phyloP scores from a whole-genome alignment of 257 asterid genomes.

The Primulina tabacum region DNA sequence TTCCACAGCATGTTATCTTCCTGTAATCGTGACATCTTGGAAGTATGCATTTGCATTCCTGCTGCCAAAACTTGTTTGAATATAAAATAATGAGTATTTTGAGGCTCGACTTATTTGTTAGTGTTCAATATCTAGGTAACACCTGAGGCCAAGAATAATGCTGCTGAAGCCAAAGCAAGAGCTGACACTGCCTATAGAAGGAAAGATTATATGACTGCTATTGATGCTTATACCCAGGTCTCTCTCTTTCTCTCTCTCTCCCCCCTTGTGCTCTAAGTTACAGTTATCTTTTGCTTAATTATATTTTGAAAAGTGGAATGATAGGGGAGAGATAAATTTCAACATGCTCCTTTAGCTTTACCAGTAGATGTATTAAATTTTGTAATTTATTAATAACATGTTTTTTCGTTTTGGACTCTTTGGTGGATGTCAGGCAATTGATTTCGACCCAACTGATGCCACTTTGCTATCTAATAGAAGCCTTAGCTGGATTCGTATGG shows the following conservation, averaged over 20 bases:
- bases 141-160: slow-evolving; percentile 75
- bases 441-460: slow-evolving; percentile 84
- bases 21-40: slow-evolving; percentile 5
- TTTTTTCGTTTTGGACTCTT: neutral
- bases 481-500: slow-evolving; percentile 83
- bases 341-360: too few relatives aligned
- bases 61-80: slow-evolving; percentile 14
- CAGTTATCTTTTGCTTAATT: too few relatives aligned
- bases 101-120: slow-evolving; percentile 5
- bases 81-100: neutral
- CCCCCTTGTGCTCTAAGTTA: too few relatives aligned
- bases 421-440: slow-evolving; percentile 69
- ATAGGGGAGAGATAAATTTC: too few relatives aligned
- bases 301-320: too few relatives aligned
- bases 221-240: slow-evolving; percentile 96
- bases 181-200: slow-evolving; percentile 80
- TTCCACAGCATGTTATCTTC: slow-evolving; percentile 2
- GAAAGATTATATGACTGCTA: slow-evolving; percentile 58
- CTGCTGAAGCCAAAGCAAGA: slow-evolving; percentile 86
- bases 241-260: neutral
- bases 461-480: slow-evolving; percentile 83
- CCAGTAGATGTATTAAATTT: neutral
- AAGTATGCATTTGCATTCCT: slow-evolving; percentile 1
- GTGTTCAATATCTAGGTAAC: slow-evolving; percentile 49
- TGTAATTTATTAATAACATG: too few relatives aligned